Evolutionary conservation across 441 rosid species (phyloP), one percentile per base, ranked within the genome.

Genomic region (Pelargonium myrrhifolium): DNA sequence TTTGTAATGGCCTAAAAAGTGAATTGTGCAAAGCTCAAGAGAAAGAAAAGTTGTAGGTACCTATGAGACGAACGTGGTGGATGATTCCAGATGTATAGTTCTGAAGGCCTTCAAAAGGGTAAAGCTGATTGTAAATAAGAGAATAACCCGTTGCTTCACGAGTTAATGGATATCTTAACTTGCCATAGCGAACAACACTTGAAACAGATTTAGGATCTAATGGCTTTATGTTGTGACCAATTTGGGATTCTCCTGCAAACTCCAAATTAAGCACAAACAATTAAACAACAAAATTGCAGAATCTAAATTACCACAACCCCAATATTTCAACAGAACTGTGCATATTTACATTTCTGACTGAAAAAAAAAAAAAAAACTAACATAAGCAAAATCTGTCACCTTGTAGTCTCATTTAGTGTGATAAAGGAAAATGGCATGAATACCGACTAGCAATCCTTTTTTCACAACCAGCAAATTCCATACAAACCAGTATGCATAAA

Each of bases 1-100:
- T 49, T 14, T 3, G 1, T 14, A 0, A 49, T 15, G 56, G 2
- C 18, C 9, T 7, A 49, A 14, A n/a, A 5, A n/a, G 20, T 4
- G 53, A 14, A 49, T 15, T 49, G 1, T 2, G 17, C 53, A 45
- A 45, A 45, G 53, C 53, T 14, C 8, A 37, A 8, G 67, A 56
- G 21, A 39, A 65, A 59, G 14, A 15, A 47, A 28, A 0, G 21
- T 14, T 15, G 51, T 0, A n/a, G 20, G 43, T 74, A 86, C 96
- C 92, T 68, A 82, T 80, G 53, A 90, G 79, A 65, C 88, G 88
- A 76, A 84, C 96, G 43, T 90, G 96, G 75, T 90, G 94, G 31
- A 88, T 86, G 76, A 86, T 86, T 64, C 94, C 94, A 65, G 96
- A 90, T 62, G 92, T 90, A n/a, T 90, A 90, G 66, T 90, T 90